These are phyloP conservation scores for Fraxinus platypoda DNA, from an alignment of 305 asterid species.

Conservation along the genomic window DNA sequence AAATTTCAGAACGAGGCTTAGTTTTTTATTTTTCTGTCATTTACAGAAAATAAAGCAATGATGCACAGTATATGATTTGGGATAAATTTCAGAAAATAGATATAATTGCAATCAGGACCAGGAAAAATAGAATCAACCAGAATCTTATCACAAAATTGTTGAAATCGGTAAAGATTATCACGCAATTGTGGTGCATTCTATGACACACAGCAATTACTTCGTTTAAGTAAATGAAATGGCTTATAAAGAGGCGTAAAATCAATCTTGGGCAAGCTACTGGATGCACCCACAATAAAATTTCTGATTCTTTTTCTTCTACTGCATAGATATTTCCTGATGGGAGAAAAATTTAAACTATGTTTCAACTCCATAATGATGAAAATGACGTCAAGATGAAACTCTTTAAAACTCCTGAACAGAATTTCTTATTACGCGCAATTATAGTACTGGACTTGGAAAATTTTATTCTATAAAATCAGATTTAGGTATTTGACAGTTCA, in stretches of 20 bases:
- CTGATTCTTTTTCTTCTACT: background rate
- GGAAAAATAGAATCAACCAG: background rate
- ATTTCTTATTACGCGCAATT: background rate
- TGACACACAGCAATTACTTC: background rate
- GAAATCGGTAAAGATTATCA: background rate
- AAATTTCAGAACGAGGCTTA: background rate
- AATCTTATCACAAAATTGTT: background rate
- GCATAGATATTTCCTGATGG: background rate
- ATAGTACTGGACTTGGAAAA: background rate
- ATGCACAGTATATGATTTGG: background rate
- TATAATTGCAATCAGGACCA: background rate
- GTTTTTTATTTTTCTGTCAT: background rate
- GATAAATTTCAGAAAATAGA: background rate
- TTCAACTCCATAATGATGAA: background rate
- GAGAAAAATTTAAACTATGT: background rate
- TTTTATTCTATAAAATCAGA: background rate
- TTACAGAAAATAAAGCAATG: background rate
- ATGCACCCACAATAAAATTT: background rate
- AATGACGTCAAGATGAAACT: background rate
- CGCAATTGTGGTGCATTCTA: background rate
- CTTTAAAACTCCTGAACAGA: background rate
- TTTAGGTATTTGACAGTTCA: background rate
- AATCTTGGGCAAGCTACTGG: background rate
- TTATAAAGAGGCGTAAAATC: background rate
- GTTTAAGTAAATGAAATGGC: background rate